Conservation (phyloP, 495 filamentous ascomycete genomes). For the Articulospora tetracladia region DNA sequence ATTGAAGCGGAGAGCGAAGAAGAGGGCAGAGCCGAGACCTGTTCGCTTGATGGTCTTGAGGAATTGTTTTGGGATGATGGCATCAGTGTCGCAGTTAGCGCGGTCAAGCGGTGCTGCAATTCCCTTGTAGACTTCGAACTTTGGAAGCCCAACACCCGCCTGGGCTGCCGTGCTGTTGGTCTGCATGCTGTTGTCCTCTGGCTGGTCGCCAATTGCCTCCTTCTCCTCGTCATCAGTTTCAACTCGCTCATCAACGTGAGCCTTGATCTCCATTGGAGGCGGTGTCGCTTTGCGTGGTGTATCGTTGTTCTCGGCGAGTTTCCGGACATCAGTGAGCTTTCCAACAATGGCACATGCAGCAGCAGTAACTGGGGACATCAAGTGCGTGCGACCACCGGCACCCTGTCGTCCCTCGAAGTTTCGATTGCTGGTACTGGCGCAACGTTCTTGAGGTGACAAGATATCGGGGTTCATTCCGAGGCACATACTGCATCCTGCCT, state of each 20-base stretch:
- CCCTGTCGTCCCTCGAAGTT: slow-evolving; percentile 98
- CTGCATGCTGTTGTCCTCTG: slow-evolving; percentile 61
- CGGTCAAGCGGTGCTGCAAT: slow-evolving; percentile 85
- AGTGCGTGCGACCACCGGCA: slow-evolving; percentile 86
- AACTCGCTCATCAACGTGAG: slow-evolving; percentile 65
- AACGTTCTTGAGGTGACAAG: slow-evolving; percentile 87
- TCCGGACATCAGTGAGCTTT: slow-evolving; percentile 87
- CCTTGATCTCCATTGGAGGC: slow-evolving; percentile 38
- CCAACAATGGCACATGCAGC: slow-evolving; percentile 86
- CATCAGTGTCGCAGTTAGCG: slow-evolving; percentile 92
- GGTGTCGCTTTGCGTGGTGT: slow-evolving; percentile 43
- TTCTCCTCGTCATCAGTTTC: slow-evolving; percentile 67
- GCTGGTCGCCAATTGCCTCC: slow-evolving; percentile 74
- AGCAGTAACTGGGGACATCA: slow-evolving; percentile 97
- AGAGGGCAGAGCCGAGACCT: slow-evolving; percentile 82
- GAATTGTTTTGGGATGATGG: slow-evolving; percentile 99
- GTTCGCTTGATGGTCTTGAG: slow-evolving; percentile 99
- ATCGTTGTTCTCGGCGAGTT: slow-evolving; percentile 57
- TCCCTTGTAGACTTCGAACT: slow-evolving; percentile 78
- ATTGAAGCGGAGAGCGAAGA: slow-evolving; percentile 77
- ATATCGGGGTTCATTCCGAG: slow-evolving; percentile 99
- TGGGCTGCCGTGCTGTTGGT: slow-evolving; percentile 53
- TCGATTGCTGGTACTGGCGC: slow-evolving; percentile 92
- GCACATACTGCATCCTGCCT: slow-evolving; percentile 98
- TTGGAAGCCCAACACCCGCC: slow-evolving; percentile 63